Conservation (phyloP, 2,329 filamentous ascomycete genomes). For the Hypoxylon sp. region DNA sequence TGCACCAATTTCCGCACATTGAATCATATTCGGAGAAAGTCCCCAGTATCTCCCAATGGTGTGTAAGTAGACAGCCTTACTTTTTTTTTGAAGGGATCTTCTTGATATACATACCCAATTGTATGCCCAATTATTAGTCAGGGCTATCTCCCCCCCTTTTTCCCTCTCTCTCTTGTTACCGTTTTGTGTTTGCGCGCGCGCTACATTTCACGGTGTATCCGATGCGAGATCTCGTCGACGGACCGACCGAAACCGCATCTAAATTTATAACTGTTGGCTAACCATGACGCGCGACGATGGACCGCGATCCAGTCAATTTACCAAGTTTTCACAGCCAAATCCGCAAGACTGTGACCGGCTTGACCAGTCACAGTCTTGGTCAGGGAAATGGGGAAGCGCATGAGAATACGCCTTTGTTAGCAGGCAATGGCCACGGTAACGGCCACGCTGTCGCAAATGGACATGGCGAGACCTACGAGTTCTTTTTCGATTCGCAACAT, state of each 20-base stretch:
- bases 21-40: slow-evolving; percentile 26
- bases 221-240: slow-evolving; percentile 16
- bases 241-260: slow-evolving; percentile 4
- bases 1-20: slow-evolving; percentile 28
- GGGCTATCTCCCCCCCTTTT: background rate
- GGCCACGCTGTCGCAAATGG: slow-evolving; percentile 24
- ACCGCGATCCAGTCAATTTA: slow-evolving; percentile 40
- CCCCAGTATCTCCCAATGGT: slow-evolving; percentile 23
- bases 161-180: background rate
- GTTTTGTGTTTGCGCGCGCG: slow-evolving; percentile 3
- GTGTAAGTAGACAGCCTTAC: slow-evolving; percentile 33
- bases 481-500: slow-evolving; percentile 59
- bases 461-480: slow-evolving; percentile 47
- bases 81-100: slow-evolving; percentile 4
- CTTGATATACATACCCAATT: slow-evolving; percentile 19
- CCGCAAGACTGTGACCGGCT: slow-evolving; percentile 38
- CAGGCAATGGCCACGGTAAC: slow-evolving; percentile 26
- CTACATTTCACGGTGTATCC: slow-evolving; percentile 18
- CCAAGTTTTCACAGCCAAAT: slow-evolving; percentile 41
- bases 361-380: slow-evolving; percentile 15
- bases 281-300: slow-evolving; percentile 44
- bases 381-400: slow-evolving; percentile 40
- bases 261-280: slow-evolving; percentile 35
- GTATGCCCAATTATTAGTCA: slow-evolving; percentile 20
- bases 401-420: slow-evolving; percentile 43